phyloP scores from a whole-genome alignment of 176 grass and related monocot species.

The Zoysia pacifica region DNA sequence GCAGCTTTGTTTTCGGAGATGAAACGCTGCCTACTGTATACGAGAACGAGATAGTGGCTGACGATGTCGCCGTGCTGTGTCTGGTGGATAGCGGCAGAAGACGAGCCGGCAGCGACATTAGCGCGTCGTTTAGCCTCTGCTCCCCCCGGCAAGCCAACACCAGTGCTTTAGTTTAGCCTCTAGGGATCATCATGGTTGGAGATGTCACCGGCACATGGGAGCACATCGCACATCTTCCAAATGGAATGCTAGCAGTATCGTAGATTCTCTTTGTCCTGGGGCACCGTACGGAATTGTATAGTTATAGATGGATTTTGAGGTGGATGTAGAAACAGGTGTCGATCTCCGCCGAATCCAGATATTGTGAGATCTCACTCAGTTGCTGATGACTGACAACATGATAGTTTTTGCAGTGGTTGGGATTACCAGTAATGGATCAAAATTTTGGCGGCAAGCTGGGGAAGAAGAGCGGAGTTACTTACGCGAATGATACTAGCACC shows the following conservation, averaged over 20 bases:
- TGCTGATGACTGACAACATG: background rate
- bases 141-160: background rate
- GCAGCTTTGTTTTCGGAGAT: no score
- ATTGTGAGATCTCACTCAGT: no score
- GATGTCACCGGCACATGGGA: slow-evolving; percentile 18
- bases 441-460: no score
- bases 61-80: no score
- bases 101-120: no score
- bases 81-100: no score
- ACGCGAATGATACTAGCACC: no score
- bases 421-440: background rate
- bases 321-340: background rate
- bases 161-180: slow-evolving; percentile 12
- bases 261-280: slow-evolving; percentile 32
- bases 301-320: slow-evolving; percentile 17
- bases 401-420: background rate
- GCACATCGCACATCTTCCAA: slow-evolving; percentile 11
- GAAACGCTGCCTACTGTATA: no score
- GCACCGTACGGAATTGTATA: background rate
- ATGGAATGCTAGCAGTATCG: slow-evolving; percentile 17
- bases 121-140: no score
- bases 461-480: no score
- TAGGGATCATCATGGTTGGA: slow-evolving; percentile 9
- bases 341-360: no score
- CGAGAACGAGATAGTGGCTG: no score